These are phyloP conservation scores for Pythium volutum DNA, from an alignment of 352 stramenopile genomes.

Conservation along the genomic window DNA sequence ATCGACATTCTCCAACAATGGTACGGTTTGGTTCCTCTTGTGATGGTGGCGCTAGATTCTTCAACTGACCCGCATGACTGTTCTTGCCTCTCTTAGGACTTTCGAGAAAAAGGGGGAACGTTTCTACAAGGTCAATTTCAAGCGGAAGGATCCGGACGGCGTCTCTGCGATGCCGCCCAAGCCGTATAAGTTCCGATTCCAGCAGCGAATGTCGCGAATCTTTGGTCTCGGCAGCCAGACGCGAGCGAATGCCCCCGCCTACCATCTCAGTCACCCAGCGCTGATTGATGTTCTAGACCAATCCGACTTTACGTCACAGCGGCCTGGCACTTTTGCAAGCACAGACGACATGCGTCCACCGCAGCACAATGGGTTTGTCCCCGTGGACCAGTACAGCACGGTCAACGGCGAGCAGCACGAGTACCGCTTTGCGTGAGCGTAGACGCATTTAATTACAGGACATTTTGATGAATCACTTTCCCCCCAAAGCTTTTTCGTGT, in stretches of 20 bases:
- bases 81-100: conserved; percentile 42
- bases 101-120: conserved; percentile 90
- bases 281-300: conserved; percentile 82
- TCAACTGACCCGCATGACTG: background rate
- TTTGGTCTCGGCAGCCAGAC: conserved; percentile 72
- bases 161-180: conserved; percentile 86
- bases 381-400: conserved; percentile 16
- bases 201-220: conserved; percentile 89
- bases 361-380: conserved; percentile 20
- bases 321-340: conserved; percentile 49
- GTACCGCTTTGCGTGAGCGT: conserved; percentile 22
- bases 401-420: conserved; percentile 25
- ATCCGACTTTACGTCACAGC: conserved; percentile 61
- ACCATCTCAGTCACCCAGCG: conserved; percentile 71
- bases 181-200: conserved; percentile 90
- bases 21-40: conserved; percentile 27
- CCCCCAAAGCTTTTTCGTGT: no score
- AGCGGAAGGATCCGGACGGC: conserved; percentile 84
- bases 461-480: no score
- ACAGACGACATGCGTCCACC: conserved; percentile 16
- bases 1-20: conserved; percentile 92
- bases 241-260: conserved; percentile 59
- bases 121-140: conserved; percentile 89
- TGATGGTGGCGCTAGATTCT: background rate
- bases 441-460: background rate